These are phyloP conservation scores for Yamadazyma conglobata DNA, from an alignment of 1,139 yeast genomes.

Conservation along the genomic window DNA sequence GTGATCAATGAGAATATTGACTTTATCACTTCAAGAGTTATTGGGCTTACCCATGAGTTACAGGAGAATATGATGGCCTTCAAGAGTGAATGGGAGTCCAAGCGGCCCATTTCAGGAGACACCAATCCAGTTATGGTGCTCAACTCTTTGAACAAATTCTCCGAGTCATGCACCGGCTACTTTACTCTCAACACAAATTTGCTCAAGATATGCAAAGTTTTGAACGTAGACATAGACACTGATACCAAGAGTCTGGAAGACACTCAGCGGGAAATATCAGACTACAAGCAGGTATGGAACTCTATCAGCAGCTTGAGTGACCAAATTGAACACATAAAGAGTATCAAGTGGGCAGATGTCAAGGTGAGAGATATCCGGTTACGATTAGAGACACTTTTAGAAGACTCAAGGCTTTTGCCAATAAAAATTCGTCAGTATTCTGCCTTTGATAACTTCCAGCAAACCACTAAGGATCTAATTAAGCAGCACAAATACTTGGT, in stretches of 20 bases:
- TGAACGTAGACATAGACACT: constrained; percentile 24
- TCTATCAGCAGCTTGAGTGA: constrained; percentile 56
- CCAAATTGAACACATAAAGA: constrained; percentile 43
- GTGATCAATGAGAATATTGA: constrained; percentile 44
- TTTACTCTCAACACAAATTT: constrained; percentile 25
- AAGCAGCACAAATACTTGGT: constrained; percentile 38
- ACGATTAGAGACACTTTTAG: constrained; percentile 50
- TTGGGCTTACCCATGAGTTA: constrained; percentile 38
- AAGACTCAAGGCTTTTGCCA: constrained; percentile 52
- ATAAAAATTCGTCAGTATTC: constrained; percentile 61
- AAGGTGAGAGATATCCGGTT: constrained; percentile 47
- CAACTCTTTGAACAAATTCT: constrained; percentile 40
- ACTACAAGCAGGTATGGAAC: constrained; percentile 64
- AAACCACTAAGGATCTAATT: constrained; percentile 38
- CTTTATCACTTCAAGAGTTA: constrained; percentile 39
- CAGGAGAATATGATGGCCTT: constrained; percentile 27
- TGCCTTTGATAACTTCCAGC: constrained; percentile 62
- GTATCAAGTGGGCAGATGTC: constrained; percentile 49
- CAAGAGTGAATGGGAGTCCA: constrained; percentile 30
- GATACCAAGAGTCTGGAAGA: constrained; percentile 23
- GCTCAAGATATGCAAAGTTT: constrained; percentile 32
- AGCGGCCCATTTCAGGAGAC: constrained; percentile 35
- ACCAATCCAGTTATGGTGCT: constrained; percentile 52
- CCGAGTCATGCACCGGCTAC: constrained; percentile 20
- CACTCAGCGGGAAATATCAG: constrained; percentile 50